Conservation (phyloP, 2,329 filamentous ascomycete species). For the Amylocarpus encephaloides region DNA sequence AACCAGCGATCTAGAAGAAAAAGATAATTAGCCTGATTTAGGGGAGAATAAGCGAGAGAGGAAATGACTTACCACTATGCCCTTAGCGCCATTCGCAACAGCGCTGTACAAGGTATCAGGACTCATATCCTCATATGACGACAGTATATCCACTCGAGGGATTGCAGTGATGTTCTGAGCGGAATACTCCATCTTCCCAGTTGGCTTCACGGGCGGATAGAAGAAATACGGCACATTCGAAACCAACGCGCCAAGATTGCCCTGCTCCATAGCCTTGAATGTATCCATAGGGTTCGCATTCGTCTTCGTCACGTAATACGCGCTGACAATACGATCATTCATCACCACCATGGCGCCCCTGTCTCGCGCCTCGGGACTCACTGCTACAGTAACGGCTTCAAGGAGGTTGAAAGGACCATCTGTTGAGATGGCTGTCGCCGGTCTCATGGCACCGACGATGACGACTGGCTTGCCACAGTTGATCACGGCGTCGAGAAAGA, state of each 20-base stretch:
- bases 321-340: slow-evolving; percentile 54
- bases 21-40: not conserved
- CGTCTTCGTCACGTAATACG: slow-evolving; percentile 55
- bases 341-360: slow-evolving; percentile 54
- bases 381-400: slow-evolving; percentile 52
- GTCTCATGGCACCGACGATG: slow-evolving; percentile 56
- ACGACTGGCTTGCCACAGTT: slow-evolving; percentile 53
- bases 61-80: slow-evolving; percentile 37
- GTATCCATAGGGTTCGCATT: slow-evolving; percentile 58
- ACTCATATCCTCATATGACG: slow-evolving; percentile 48
- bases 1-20: slow-evolving; percentile 38
- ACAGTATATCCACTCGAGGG: slow-evolving; percentile 51
- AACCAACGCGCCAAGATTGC: slow-evolving; percentile 52
- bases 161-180: slow-evolving; percentile 35
- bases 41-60: not conserved
- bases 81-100: slow-evolving; percentile 44
- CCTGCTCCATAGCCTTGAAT: slow-evolving; percentile 52
- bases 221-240: slow-evolving; percentile 55
- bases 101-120: slow-evolving; percentile 42
- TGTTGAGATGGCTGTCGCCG: slow-evolving; percentile 54
- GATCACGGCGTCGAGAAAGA: slow-evolving; percentile 54
- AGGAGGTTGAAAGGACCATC: slow-evolving; percentile 59
- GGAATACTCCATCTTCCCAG: slow-evolving; percentile 40
- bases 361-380: slow-evolving; percentile 37
- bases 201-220: slow-evolving; percentile 45